Conservation (phyloP, 345 rosid genomes). For the Diplotaxis tenuifolia region DNA sequence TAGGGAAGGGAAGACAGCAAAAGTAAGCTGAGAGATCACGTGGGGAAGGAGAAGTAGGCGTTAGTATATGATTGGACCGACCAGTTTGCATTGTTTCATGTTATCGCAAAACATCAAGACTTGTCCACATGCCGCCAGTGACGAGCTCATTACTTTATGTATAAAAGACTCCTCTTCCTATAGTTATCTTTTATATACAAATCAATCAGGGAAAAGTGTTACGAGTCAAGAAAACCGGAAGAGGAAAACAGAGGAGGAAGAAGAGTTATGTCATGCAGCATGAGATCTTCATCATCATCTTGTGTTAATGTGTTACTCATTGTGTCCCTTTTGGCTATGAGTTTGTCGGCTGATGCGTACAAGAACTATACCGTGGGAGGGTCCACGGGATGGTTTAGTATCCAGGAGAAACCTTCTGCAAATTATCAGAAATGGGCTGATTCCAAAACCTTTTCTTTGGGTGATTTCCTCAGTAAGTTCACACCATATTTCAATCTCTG, state of each 20-base stretch:
- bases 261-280: slow-evolving; percentile 2
- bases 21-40: slow-evolving; percentile 26
- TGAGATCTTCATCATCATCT: slow-evolving; percentile 19
- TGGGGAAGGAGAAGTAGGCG: slow-evolving; percentile 10
- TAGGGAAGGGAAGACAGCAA: slow-evolving; percentile 25
- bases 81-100: slow-evolving; percentile 24
- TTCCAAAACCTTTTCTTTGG: slow-evolving; percentile 67
- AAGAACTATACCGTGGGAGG: slow-evolving; percentile 89
- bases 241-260: neutral
- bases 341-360: slow-evolving; percentile 51
- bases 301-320: slow-evolving; percentile 15
- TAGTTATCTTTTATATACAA: slow-evolving; percentile 4
- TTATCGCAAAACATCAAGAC: slow-evolving; percentile 28
- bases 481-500: neutral
- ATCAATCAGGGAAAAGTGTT: neutral
- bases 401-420: slow-evolving; percentile 46
- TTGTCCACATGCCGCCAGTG: slow-evolving; percentile 27
- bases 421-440: slow-evolving; percentile 89
- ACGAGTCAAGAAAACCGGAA: neutral
- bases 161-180: slow-evolving; percentile 1
- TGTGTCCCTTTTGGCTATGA: slow-evolving; percentile 6
- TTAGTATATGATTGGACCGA: slow-evolving; percentile 32
- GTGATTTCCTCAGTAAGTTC: slow-evolving; percentile 89
- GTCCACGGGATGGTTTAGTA: slow-evolving; percentile 69
- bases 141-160: slow-evolving; percentile 27